phyloP scores from a whole-genome alignment of 2,329 filamentous ascomycete species.

The Davidsoniella neocaledoniae region DNA sequence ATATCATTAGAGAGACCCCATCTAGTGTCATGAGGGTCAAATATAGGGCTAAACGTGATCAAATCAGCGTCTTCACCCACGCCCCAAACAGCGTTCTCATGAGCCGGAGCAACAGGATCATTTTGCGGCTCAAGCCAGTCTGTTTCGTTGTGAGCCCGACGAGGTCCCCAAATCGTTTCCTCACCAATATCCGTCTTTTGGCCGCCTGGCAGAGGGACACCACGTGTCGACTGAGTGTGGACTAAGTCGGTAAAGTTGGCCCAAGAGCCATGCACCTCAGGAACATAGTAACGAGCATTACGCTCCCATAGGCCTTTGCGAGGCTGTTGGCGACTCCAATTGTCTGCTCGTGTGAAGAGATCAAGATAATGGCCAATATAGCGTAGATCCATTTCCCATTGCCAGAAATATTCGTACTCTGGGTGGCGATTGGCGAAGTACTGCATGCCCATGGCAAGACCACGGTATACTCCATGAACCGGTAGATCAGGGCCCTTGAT shows the following conservation, averaged over 20 bases:
- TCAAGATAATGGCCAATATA: constrained; percentile 81
- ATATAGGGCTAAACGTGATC: constrained; percentile 82
- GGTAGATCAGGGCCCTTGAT: constrained; percentile 48
- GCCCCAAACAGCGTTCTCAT: constrained; percentile 75
- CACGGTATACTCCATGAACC: constrained; percentile 83
- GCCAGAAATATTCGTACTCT: constrained; percentile 84
- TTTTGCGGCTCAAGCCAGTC: constrained; percentile 59
- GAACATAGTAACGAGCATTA: constrained; percentile 61
- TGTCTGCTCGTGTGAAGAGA: constrained; percentile 49
- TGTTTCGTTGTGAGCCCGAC: constrained; percentile 46
- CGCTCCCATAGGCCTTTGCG: constrained; percentile 71
- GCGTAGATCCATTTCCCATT: constrained; percentile 87
- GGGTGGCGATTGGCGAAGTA: constrained; percentile 79
- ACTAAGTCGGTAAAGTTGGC: constrained; percentile 42
- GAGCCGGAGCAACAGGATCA: constrained; percentile 52
- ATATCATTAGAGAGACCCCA: constrained; percentile 75
- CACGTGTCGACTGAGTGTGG: constrained; percentile 21
- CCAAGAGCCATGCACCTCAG: constrained; percentile 59
- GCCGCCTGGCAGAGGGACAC: constrained; percentile 1
- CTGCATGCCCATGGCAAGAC: constrained; percentile 85
- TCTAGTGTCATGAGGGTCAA: constrained; percentile 71
- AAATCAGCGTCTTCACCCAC: constrained; percentile 81
- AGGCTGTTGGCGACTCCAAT: constrained; percentile 56
- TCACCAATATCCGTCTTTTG: constrained; percentile 17
- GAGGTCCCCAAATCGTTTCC: constrained; percentile 69